phyloP scores from a whole-genome alignment of 2,329 filamentous ascomycete genomes.

The Botrytis porri region DNA sequence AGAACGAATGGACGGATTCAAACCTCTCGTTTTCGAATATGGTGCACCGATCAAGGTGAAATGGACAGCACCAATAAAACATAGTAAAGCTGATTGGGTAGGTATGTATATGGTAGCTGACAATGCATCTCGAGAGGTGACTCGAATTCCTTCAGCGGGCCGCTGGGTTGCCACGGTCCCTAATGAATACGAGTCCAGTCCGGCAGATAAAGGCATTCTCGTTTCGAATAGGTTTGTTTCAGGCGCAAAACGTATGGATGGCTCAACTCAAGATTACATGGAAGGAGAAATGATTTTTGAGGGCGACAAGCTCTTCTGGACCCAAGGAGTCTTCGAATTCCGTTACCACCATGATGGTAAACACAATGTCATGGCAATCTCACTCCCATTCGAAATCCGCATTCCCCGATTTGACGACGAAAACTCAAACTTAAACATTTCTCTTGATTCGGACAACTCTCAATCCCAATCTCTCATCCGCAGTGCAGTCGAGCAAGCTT shows the following conservation, averaged over 20 bases:
- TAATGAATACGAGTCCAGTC: constrained; percentile 71
- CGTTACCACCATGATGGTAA: constrained; percentile 92
- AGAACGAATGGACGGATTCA: constrained; percentile 57
- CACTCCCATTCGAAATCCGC: constrained; percentile 85
- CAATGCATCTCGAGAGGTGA: constrained; percentile 80
- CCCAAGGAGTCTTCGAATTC: constrained; percentile 92
- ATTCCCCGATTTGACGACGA: constrained; percentile 78
- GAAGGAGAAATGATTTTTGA: constrained; percentile 82
- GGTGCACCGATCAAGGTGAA: constrained; percentile 84
- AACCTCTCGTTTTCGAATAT: constrained; percentile 80
- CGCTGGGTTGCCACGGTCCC: constrained; percentile 83
- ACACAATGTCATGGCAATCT: constrained; percentile 92
- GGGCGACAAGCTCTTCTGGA: constrained; percentile 97
- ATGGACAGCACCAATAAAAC: constrained; percentile 85
- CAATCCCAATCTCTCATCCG: constrained; percentile 61
- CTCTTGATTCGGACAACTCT: constrained; percentile 43
- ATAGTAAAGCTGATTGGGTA: constrained; percentile 91
- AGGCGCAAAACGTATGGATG: constrained; percentile 43
- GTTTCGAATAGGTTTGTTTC: constrained; percentile 60
- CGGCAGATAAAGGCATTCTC: constrained; percentile 74
- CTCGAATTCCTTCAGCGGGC: constrained; percentile 79
- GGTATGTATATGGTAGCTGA: constrained; percentile 95
- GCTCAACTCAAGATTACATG: constrained; percentile 57
- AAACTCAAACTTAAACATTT: constrained; percentile 43
- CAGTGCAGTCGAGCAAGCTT: constrained; percentile 67